These are phyloP conservation scores for Adansonia rubrostipa DNA, from an alignment of 441 rosid species.

Conservation along the genomic window DNA sequence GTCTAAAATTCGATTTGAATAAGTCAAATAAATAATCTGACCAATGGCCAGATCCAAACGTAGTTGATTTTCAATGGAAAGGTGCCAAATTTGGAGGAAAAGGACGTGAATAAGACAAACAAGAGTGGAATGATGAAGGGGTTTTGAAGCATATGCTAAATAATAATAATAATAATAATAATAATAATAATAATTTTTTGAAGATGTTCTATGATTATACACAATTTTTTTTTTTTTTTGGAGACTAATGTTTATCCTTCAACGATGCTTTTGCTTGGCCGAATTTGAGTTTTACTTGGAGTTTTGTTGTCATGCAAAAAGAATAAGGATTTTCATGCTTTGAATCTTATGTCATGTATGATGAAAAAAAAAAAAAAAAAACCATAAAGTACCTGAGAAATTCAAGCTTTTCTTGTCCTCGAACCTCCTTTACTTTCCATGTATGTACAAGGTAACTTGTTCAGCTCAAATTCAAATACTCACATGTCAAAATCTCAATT, in stretches of 20 bases:
- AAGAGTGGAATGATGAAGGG: constrained; percentile 23
- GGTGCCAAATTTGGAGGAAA: constrained; percentile 29
- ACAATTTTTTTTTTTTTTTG: constrained; percentile 21
- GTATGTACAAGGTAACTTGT: constrained; percentile 62
- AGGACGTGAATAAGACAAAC: constrained; percentile 29
- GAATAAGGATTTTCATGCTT: constrained; percentile 41
- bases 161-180: constrained; percentile 12
- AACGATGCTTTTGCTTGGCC: constrained; percentile 55
- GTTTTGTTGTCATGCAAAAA: constrained; percentile 24
- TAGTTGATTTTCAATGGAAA: constrained; percentile 29
- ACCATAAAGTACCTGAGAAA: constrained; percentile 35
- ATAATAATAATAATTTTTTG: not conserved
- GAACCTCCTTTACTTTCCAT: constrained; percentile 35
- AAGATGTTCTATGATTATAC: constrained; percentile 50
- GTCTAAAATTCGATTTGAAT: not conserved
- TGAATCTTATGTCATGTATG: constrained; percentile 51
- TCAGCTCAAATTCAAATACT: constrained; percentile 56
- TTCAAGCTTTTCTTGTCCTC: constrained; percentile 38
- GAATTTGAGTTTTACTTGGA: constrained; percentile 38
- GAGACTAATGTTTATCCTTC: constrained; percentile 39
- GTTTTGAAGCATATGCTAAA: constrained; percentile 39
- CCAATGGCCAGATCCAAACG: not conserved
- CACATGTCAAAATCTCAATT: constrained; percentile 58
- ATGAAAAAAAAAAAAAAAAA: constrained; percentile 44
- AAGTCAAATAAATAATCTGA: not conserved